Evolutionary conservation across 1,284 basidiomycete genomes (phyloP).

Genomic region (Melampsora allii-populina): DNA sequence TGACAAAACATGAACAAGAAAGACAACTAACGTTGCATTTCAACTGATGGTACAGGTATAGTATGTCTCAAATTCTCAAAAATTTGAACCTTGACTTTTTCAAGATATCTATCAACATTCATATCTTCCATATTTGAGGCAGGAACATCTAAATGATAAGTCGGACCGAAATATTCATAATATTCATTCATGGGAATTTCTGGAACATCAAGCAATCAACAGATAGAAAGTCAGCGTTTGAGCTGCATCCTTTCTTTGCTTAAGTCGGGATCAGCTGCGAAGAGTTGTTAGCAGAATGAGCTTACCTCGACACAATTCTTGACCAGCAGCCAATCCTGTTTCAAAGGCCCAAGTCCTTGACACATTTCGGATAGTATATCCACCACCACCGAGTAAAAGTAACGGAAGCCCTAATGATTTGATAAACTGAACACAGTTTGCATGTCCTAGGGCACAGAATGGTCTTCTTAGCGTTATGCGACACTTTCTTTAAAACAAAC

Average conservation of each 20-base stretch:
- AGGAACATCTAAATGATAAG: conserved; percentile 94
- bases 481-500: neutral
- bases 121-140: conserved; percentile 94
- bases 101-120: conserved; percentile 88
- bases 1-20: neutral
- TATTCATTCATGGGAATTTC: conserved; percentile 97
- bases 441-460: conserved; percentile 63
- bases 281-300: conserved; percentile 5
- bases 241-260: neutral
- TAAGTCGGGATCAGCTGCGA: neutral
- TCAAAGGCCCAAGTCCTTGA: conserved; percentile 97
- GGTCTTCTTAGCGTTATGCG: neutral
- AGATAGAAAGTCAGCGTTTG: neutral
- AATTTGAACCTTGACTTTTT: conserved; percentile 86
- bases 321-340: conserved; percentile 92
- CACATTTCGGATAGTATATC: conserved; percentile 98
- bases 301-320: conserved; percentile 79
- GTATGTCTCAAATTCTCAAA: conserved; percentile 82
- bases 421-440: conserved; percentile 94
- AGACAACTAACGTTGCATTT: conserved; percentile 69
- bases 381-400: conserved; percentile 89
- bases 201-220: conserved; percentile 51
- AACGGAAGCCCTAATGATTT: conserved; percentile 94
- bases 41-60: conserved; percentile 82
- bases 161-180: conserved; percentile 98